Percentiles rank a stretch among this genome's conserved stretches.
These are phyloP conservation scores for Bisporella sp. DNA, from an alignment of 2,329 filamentous ascomycete species.

Conservation along the genomic window DNA sequence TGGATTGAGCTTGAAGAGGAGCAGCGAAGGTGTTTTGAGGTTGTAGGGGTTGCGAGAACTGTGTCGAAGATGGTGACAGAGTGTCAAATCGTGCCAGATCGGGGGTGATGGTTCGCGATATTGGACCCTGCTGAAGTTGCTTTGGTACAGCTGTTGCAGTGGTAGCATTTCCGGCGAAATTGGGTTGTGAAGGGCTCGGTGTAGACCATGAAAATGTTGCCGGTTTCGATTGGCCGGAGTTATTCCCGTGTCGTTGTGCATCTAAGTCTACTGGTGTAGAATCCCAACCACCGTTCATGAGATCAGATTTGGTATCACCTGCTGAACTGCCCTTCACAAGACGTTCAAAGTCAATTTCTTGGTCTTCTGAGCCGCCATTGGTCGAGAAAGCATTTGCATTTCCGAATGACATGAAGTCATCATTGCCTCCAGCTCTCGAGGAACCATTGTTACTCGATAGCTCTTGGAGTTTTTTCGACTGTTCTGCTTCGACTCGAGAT, in stretches of 20 bases:
- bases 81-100: constrained; percentile 49
- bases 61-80: constrained; percentile 51
- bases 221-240: constrained; percentile 31
- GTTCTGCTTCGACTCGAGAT: constrained; percentile 76
- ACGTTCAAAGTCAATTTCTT: constrained; percentile 78
- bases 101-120: constrained; percentile 51
- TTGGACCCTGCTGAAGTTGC: constrained; percentile 27
- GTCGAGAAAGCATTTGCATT: constrained; percentile 48
- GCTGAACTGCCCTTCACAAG: constrained; percentile 70
- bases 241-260: constrained; percentile 29
- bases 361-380: constrained; percentile 53
- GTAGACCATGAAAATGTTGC: constrained; percentile 60
- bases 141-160: constrained; percentile 23
- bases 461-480: constrained; percentile 81
- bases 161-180: constrained; percentile 1
- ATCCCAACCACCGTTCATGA: constrained; percentile 47
- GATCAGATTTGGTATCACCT: constrained; percentile 21
- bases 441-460: constrained; percentile 53
- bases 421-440: constrained; percentile 41
- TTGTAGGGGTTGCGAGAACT: constrained; percentile 50
- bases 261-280: constrained; percentile 28
- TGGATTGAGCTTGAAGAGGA: background rate
- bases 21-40: constrained; percentile 36
- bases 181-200: constrained; percentile 30
- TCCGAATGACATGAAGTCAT: constrained; percentile 68